Percentiles rank a stretch among this genome's conserved stretches.
phyloP scores from a whole-genome alignment of 2,329 filamentous ascomycete genomes.

The Pyrenochaeta sp. region DNA sequence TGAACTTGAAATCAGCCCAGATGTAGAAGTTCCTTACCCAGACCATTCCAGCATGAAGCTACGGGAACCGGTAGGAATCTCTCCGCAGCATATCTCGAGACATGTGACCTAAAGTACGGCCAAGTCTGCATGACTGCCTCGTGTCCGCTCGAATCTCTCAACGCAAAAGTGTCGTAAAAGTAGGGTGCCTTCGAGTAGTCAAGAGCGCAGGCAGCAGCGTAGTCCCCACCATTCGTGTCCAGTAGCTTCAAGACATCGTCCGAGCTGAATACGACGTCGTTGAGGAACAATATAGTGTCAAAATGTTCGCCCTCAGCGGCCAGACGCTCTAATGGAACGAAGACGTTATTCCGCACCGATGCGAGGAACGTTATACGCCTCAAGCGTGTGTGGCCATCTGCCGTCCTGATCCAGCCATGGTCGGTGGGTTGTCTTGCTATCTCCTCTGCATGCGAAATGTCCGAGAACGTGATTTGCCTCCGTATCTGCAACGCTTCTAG shows the following conservation, averaged over 20 bases:
- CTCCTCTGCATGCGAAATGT: constrained; percentile 58
- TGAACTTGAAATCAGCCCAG: not conserved
- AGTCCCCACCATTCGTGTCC: constrained; percentile 65
- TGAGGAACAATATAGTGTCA: constrained; percentile 69
- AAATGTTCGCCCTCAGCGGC: constrained; percentile 59
- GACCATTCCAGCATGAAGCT: constrained; percentile 74
- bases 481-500: constrained; percentile 63
- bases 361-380: constrained; percentile 75
- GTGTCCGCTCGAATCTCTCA: constrained; percentile 63
- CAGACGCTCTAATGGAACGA: constrained; percentile 66
- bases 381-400: constrained; percentile 58
- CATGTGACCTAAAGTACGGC: constrained; percentile 65
- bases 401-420: constrained; percentile 71
- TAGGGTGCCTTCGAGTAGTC: constrained; percentile 64
- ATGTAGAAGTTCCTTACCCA: constrained; percentile 45
- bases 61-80: constrained; percentile 62
- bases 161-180: constrained; percentile 71
- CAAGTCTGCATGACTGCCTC: constrained; percentile 64
- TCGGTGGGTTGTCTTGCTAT: constrained; percentile 33
- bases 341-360: constrained; percentile 68
- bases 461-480: constrained; percentile 65
- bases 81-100: constrained; percentile 64
- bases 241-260: constrained; percentile 66
- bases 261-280: constrained; percentile 69
- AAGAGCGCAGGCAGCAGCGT: constrained; percentile 69